These are phyloP conservation scores for Dryas integrifolia DNA, from an alignment of 331 rosid genomes.

Conservation along the genomic window DNA sequence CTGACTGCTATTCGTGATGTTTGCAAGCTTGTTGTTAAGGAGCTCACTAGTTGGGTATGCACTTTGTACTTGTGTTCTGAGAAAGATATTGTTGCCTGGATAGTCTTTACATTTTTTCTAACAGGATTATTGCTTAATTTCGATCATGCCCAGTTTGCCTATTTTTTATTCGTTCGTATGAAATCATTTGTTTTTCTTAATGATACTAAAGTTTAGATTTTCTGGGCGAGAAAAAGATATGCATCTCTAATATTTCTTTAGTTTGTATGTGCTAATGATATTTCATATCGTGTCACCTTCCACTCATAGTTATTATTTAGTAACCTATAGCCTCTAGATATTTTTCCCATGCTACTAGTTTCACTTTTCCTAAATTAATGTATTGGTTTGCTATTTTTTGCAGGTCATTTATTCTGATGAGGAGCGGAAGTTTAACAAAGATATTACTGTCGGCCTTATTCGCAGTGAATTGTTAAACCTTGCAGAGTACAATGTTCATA, in stretches of 20 bases:
- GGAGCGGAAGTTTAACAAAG: slow-evolving; percentile 88
- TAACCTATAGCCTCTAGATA: neutral
- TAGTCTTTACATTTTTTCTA: neutral
- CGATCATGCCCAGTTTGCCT: neutral
- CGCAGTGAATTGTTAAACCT: slow-evolving; percentile 84
- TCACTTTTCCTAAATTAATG: neutral
- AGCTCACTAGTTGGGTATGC: slow-evolving; percentile 95
- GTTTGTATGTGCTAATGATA: neutral
- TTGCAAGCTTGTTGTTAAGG: slow-evolving; percentile 97
- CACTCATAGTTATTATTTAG: neutral
- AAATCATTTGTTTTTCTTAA: neutral
- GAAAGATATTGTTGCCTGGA: neutral
- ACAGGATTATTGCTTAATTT: neutral
- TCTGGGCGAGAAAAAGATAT: neutral
- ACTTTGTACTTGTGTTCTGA: slow-evolving; percentile 7
- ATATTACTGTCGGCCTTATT: slow-evolving; percentile 81
- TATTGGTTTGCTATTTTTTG: slow-evolving; percentile 18
- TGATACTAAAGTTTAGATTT: neutral
- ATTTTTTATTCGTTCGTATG: neutral
- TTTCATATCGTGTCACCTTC: neutral
- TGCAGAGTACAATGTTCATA: slow-evolving; percentile 93
- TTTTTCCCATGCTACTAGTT: neutral
- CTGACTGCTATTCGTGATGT: slow-evolving; percentile 95
- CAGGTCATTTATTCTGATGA: slow-evolving; percentile 98
- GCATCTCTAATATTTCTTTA: neutral